Evolutionary conservation across 352 stramenopile genomes (phyloP).

Genomic region (Globisporangium canariense): DNA sequence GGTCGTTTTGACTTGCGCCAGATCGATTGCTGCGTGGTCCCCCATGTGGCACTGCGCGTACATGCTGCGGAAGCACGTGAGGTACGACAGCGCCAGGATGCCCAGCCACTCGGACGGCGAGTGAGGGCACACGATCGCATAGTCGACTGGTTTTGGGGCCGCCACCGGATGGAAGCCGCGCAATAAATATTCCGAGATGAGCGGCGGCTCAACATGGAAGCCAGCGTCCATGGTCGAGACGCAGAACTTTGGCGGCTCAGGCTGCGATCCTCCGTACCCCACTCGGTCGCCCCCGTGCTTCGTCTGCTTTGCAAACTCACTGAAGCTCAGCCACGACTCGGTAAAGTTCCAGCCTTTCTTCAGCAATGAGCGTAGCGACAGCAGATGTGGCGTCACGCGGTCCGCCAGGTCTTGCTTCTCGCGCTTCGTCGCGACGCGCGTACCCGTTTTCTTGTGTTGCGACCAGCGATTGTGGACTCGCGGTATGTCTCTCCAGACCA

Average conservation of each 20-base stretch:
- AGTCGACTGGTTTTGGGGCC: conserved; percentile 64
- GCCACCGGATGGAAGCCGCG: conserved; percentile 64
- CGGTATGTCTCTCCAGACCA: conserved; percentile 38
- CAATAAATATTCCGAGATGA: conserved; percentile 78
- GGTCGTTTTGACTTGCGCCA: conserved; percentile 35
- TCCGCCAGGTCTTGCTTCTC: conserved; percentile 38
- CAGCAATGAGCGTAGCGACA: conserved; percentile 25
- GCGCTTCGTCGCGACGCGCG: conserved; percentile 21
- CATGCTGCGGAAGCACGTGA: conserved; percentile 64
- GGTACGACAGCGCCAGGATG: conserved; percentile 64
- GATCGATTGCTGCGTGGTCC: conserved; percentile 51
- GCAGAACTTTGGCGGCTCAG: conserved; percentile 32
- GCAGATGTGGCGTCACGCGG: conserved; percentile 38
- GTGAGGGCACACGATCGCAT: conserved; percentile 67
- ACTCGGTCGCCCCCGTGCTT: conserved; percentile 9
- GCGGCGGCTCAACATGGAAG: conserved; percentile 43
- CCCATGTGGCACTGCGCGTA: conserved; percentile 71
- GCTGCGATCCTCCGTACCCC: not conserved
- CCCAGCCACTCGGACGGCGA: conserved; percentile 72
- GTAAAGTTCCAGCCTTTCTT: conserved; percentile 9
- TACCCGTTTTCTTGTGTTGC: conserved; percentile 16
- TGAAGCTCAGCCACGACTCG: conserved; percentile 39
- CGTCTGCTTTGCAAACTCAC: conserved; percentile 23
- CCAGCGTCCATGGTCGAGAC: conserved; percentile 53
- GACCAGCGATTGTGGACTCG: conserved; percentile 27